Evolutionary conservation across 1,139 yeast species (phyloP).

Genomic region (Kazachstania sp.): DNA sequence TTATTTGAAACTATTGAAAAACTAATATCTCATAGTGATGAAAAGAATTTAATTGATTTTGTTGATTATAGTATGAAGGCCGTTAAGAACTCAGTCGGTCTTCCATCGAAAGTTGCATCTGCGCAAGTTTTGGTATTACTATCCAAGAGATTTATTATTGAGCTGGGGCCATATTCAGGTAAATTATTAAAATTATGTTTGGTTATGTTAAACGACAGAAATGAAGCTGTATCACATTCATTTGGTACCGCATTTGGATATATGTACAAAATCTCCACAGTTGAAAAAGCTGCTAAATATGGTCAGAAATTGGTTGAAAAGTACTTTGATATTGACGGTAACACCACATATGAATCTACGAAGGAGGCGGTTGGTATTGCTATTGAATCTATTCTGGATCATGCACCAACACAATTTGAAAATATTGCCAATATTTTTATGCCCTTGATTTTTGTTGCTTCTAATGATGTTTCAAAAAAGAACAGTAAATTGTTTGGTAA

Average conservation of each 20-base stretch:
- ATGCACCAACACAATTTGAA: constrained; percentile 63
- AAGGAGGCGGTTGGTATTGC: constrained; percentile 53
- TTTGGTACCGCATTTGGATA: constrained; percentile 81
- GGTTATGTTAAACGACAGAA: constrained; percentile 58
- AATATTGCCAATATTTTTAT: constrained; percentile 55
- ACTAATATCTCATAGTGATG: constrained; percentile 52
- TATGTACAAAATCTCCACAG: constrained; percentile 53
- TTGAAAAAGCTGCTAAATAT: constrained; percentile 48
- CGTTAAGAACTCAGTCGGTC: constrained; percentile 66
- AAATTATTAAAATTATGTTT: constrained; percentile 49
- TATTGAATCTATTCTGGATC: constrained; percentile 57
- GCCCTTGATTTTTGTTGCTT: constrained; percentile 75
- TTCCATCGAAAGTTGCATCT: constrained; percentile 87
- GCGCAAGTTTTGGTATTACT: constrained; percentile 66
- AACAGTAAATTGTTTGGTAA: constrained; percentile 46
- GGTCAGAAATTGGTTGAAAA: constrained; percentile 43
- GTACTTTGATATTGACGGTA: constrained; percentile 52
- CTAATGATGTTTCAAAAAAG: constrained; percentile 49
- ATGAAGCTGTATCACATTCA: constrained; percentile 63
- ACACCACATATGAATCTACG: constrained; percentile 32
- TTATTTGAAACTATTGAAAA: constrained; percentile 81
- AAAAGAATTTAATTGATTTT: constrained; percentile 43
- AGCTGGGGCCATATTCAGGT: constrained; percentile 55
- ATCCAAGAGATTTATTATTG: constrained; percentile 47
- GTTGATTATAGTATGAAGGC: constrained; percentile 40